A percentile compares a stretch with the other conserved stretches of the same genome.
These are phyloP conservation scores for Suillus hirtellus DNA, from an alignment of 768 basidiomycete genomes.

Conservation along the genomic window DNA sequence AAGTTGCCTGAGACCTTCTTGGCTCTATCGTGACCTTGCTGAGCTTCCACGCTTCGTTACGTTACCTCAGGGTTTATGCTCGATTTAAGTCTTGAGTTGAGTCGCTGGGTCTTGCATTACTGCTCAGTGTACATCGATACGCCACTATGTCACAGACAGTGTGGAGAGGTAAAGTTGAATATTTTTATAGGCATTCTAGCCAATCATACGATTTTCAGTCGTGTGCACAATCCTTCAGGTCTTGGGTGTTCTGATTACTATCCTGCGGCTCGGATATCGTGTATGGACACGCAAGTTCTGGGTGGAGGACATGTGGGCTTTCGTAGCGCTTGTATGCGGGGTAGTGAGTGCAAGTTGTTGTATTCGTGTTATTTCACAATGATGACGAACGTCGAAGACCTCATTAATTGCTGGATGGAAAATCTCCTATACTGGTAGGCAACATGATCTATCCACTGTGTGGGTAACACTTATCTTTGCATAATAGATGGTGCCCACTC, in stretches of 20 bases:
- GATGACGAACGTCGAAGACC: not conserved
- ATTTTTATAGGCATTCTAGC: not conserved
- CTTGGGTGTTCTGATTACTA: constrained; percentile 13
- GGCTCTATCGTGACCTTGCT: not conserved
- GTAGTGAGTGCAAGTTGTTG: constrained; percentile 1
- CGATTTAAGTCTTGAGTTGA: not conserved
- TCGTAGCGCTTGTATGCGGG: constrained; percentile 17
- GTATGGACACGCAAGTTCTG: constrained; percentile 19
- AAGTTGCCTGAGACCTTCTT: not conserved
- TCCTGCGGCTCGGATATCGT: constrained; percentile 25
- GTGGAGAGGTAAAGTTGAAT: not conserved
- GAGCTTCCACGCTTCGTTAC: not conserved
- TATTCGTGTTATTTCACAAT: not conserved
- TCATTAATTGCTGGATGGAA: constrained; percentile 14
- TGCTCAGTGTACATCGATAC: not conserved
- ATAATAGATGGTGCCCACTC: not conserved
- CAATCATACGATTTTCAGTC: constrained; percentile 8
- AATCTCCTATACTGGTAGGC: constrained; percentile 5
- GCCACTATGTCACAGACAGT: not conserved
- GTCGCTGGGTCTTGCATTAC: not conserved
- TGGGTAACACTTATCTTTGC: not conserved
- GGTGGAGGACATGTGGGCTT: constrained; percentile 25
- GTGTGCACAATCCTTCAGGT: constrained; percentile 9
- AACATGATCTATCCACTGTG: not conserved
- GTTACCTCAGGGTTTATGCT: not conserved